Conservation (phyloP, 2,329 filamentous ascomycete genomes). For the Lachnum nothofagi region DNA sequence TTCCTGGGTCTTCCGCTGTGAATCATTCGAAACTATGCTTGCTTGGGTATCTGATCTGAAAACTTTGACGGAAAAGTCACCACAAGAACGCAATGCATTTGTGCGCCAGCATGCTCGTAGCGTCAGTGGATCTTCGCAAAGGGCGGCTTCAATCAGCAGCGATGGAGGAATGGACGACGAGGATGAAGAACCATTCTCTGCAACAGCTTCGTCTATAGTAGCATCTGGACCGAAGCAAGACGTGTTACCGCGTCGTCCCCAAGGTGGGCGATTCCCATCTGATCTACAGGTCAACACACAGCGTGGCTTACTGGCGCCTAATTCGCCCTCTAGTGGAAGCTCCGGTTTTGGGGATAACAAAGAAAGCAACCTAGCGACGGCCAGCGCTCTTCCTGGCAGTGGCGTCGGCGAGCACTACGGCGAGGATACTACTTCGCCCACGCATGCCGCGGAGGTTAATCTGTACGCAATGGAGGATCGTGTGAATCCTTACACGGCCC, state of each 20-base stretch:
- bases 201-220: slow-evolving; percentile 49
- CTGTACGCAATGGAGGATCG: slow-evolving; percentile 50
- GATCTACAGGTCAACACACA: slow-evolving; percentile 77
- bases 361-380: slow-evolving; percentile 57
- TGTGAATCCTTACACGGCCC: slow-evolving; percentile 50
- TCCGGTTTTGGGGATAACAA: slow-evolving; percentile 50
- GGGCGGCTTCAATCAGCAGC: slow-evolving; percentile 62
- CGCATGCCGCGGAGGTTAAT: slow-evolving; percentile 46
- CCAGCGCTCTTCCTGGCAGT: slow-evolving; percentile 28
- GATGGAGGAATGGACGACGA: slow-evolving; percentile 75
- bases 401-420: slow-evolving; percentile 25
- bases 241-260: slow-evolving; percentile 59
- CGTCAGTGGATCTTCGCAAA: slow-evolving; percentile 59
- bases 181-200: slow-evolving; percentile 59
- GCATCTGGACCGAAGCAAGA: slow-evolving; percentile 47
- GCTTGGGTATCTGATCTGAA: slow-evolving; percentile 84
- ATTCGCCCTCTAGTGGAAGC: slow-evolving; percentile 77
- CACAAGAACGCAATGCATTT: slow-evolving; percentile 82
- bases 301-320: slow-evolving; percentile 73
- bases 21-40: slow-evolving; percentile 88
- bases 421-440: slow-evolving; percentile 40
- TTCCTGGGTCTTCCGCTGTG: slow-evolving; percentile 67
- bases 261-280: slow-evolving; percentile 95
- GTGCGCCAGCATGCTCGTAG: slow-evolving; percentile 77
- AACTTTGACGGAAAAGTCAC: slow-evolving; percentile 77